Evolutionary conservation across 1,284 basidiomycete species (phyloP).

Genomic region (Peniophora sp.): DNA sequence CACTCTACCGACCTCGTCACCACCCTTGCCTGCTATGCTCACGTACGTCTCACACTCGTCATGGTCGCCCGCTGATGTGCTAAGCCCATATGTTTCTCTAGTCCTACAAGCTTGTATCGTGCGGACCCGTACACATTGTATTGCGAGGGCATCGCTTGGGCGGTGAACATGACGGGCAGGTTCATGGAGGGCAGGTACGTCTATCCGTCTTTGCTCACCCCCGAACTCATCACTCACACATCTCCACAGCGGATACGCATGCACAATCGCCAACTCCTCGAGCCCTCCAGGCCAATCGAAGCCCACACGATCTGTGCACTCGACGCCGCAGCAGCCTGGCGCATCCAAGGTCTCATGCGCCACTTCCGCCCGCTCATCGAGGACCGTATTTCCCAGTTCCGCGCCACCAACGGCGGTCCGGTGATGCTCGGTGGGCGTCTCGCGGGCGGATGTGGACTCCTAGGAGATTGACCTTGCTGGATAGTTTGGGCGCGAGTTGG

Average conservation of each 20-base stretch:
- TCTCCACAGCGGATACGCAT: constrained; percentile 50
- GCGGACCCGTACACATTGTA: constrained; percentile 98
- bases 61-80: neutral
- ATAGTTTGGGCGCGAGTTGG: constrained; percentile 64
- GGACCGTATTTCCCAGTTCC: constrained; percentile 75
- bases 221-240: constrained; percentile 59
- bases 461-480: constrained; percentile 67
- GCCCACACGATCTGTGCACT: constrained; percentile 94
- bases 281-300: constrained; percentile 93
- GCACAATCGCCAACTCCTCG: constrained; percentile 96
- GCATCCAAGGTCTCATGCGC: constrained; percentile 92
- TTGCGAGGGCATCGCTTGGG: constrained; percentile 94
- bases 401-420: constrained; percentile 71
- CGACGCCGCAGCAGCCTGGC: constrained; percentile 98
- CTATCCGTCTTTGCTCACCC: no score
- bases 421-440: constrained; percentile 90
- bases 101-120: constrained; percentile 99
- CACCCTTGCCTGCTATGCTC: constrained; percentile 90
- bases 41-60: constrained; percentile 34
- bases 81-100: constrained; percentile 19
- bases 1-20: constrained; percentile 89
- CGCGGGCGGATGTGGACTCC: constrained; percentile 61
- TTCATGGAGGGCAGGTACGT: constrained; percentile 71
- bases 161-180: constrained; percentile 98
- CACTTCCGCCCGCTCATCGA: constrained; percentile 97